These are phyloP conservation scores for Tuber aestivum DNA, from an alignment of 495 filamentous ascomycete species.

Conservation along the genomic window DNA sequence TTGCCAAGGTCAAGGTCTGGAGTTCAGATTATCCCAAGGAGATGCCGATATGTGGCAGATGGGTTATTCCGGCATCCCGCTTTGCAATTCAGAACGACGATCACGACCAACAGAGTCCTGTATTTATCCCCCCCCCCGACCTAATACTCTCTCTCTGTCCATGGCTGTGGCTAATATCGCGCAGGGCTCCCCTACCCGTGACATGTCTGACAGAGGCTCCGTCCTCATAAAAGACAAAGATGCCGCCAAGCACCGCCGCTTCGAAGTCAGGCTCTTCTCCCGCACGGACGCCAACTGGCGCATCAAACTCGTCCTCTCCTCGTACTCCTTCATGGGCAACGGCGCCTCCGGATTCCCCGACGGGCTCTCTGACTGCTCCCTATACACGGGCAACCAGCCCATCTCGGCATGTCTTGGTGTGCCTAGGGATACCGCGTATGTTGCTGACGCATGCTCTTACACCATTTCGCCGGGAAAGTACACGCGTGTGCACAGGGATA, in stretches of 20 bases:
- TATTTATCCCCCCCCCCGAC: constrained; percentile 6
- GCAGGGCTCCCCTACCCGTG: constrained; percentile 41
- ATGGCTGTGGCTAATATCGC: constrained; percentile 4
- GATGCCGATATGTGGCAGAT: constrained; percentile 41
- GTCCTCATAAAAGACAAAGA: constrained; percentile 44
- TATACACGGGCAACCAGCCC: constrained; percentile 36
- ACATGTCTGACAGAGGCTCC: constrained; percentile 42
- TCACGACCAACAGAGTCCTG: constrained; percentile 42
- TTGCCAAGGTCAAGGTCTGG: constrained; percentile 43
- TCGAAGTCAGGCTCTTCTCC: constrained; percentile 42
- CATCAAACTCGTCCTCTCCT: constrained; percentile 42
- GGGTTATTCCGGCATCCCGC: constrained; percentile 43
- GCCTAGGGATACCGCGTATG: constrained; percentile 38
- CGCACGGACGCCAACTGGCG: constrained; percentile 42
- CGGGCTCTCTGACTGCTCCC: constrained; percentile 38
- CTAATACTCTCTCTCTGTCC: neutral
- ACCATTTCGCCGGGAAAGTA: constrained; percentile 36
- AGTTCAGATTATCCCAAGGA: constrained; percentile 44
- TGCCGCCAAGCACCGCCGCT: constrained; percentile 35
- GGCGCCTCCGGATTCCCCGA: constrained; percentile 41
- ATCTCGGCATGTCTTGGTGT: constrained; percentile 32
- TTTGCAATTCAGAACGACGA: constrained; percentile 45
- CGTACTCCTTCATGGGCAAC: constrained; percentile 37
- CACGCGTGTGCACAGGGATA: constrained; percentile 41
- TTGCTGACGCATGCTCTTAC: constrained; percentile 34